phyloP scores from a whole-genome alignment of 495 filamentous ascomycete species.

The Aspergillus egyptiacus region DNA sequence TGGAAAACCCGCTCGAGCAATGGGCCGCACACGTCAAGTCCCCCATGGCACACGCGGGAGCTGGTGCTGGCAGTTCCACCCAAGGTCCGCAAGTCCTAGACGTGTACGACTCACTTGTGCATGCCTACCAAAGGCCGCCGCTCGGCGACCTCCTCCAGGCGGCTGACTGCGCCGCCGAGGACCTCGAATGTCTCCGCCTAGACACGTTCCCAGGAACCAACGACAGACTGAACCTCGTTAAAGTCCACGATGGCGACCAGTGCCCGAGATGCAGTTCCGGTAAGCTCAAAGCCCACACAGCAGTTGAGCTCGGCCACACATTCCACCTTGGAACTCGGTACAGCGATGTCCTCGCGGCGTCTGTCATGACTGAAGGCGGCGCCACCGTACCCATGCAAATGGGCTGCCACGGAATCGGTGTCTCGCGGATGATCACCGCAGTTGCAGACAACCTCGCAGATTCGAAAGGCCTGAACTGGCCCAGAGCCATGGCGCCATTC shows the following conservation, averaged over 20 bases:
- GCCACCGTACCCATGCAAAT: slow-evolving; percentile 63
- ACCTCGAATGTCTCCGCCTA: slow-evolving; percentile 37
- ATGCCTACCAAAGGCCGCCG: slow-evolving; percentile 40
- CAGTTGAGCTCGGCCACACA: slow-evolving; percentile 89
- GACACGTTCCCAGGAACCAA: slow-evolving; percentile 37
- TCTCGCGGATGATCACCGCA: slow-evolving; percentile 86
- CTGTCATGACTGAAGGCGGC: slow-evolving; percentile 37
- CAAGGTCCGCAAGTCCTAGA: slow-evolving; percentile 33
- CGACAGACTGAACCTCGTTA: slow-evolving; percentile 50
- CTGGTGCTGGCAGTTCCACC: neutral
- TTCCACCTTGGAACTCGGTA: slow-evolving; percentile 92
- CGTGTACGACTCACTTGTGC: slow-evolving; percentile 41
- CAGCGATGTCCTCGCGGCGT: slow-evolving; percentile 63
- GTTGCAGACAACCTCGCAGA: slow-evolving; percentile 71
- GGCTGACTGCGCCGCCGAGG: slow-evolving; percentile 22
- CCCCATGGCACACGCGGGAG: slow-evolving; percentile 10
- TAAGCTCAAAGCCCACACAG: slow-evolving; percentile 57
- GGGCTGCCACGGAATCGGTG: slow-evolving; percentile 94
- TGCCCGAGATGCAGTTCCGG: slow-evolving; percentile 67
- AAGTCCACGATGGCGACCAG: slow-evolving; percentile 58
- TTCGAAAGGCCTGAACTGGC: slow-evolving; percentile 79
- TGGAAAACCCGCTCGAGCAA: slow-evolving; percentile 54
- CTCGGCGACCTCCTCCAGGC: slow-evolving; percentile 35
- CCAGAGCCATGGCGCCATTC: slow-evolving; percentile 76
- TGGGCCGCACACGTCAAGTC: slow-evolving; percentile 47